Conservation (phyloP, 164 flowering plant genomes). For the Kingdonia uniflora region DNA sequence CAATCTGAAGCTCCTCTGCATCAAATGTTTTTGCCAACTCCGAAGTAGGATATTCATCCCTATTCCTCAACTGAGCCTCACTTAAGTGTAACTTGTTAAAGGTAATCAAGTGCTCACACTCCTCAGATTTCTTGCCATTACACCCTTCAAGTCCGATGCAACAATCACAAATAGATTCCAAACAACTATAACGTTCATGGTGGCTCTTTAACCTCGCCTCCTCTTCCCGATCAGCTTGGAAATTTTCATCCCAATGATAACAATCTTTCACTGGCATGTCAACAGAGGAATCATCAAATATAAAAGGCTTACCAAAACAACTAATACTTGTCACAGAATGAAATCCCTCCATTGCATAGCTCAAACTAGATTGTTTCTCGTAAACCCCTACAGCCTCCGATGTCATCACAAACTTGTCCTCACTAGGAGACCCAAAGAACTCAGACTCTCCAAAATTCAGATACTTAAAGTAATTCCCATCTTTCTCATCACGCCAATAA, state of each 20-base stretch:
- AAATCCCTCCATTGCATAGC: conserved; percentile 22
- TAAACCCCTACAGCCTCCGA: conserved; percentile 21
- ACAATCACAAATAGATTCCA: conserved; percentile 22
- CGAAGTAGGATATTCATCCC: conserved; percentile 13
- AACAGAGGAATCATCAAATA: conserved; percentile 9
- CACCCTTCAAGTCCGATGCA: conserved; percentile 15
- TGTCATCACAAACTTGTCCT: conserved; percentile 69
- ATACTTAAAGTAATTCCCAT: conserved; percentile 37
- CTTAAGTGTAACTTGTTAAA: conserved; percentile 21
- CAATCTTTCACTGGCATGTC: conserved; percentile 15
- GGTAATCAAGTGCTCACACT: conserved; percentile 9
- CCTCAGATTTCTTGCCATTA: conserved; percentile 13
- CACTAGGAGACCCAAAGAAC: conserved; percentile 41
- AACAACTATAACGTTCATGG: conserved; percentile 10
- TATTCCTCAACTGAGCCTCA: conserved; percentile 14
- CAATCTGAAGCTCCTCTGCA: conserved; percentile 13
- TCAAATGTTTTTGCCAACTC: conserved; percentile 4
- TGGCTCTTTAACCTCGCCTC: conserved; percentile 8
- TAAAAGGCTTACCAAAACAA: conserved; percentile 26
- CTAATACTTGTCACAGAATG: conserved; percentile 17
- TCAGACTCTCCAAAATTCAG: conserved; percentile 36
- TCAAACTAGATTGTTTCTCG: conserved; percentile 12
- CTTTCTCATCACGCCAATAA: conserved; percentile 55
- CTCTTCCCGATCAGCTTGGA: conserved; percentile 9
- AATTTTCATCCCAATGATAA: conserved; percentile 18